phyloP scores from a whole-genome alignment of 768 basidiomycete species.

The Leucocoprinus birnbaumii region DNA sequence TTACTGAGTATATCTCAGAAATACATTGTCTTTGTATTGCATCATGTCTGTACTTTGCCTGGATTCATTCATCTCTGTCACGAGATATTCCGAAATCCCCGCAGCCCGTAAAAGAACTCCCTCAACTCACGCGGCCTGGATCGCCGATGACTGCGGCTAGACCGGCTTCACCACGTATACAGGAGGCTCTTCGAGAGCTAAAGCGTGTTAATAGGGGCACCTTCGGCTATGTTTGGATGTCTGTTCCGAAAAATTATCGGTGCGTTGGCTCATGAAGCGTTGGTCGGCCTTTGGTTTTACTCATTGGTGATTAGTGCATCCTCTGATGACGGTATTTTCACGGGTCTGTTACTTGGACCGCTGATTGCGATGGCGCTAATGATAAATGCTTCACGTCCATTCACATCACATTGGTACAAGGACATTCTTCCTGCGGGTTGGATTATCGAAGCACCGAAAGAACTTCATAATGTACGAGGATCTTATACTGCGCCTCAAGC shows the following conservation, averaged over 20 bases:
- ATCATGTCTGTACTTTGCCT: slow-evolving; percentile 59
- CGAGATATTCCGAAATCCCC: slow-evolving; percentile 16
- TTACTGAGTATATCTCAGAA: slow-evolving; percentile 38
- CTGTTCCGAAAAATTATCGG: slow-evolving; percentile 87
- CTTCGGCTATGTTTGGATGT: slow-evolving; percentile 85
- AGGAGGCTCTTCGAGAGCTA: slow-evolving; percentile 45
- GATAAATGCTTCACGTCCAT: slow-evolving; percentile 41
- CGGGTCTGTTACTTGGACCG: slow-evolving; percentile 81
- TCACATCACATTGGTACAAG: slow-evolving; percentile 22
- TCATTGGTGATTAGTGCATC: slow-evolving; percentile 52
- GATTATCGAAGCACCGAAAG: slow-evolving; percentile 74
- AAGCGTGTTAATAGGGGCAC: slow-evolving; percentile 36
- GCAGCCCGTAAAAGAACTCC: slow-evolving; percentile 14
- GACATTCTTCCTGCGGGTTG: slow-evolving; percentile 56
- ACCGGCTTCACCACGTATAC: slow-evolving; percentile 38
- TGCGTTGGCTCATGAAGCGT: slow-evolving; percentile 23
- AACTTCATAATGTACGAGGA: slow-evolving; percentile 41
- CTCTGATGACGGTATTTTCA: slow-evolving; percentile 82
- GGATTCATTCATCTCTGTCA: slow-evolving; percentile 54
- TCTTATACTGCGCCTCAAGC: slow-evolving; percentile 47
- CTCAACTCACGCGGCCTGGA: slow-evolving; percentile 15
- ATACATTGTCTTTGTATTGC: slow-evolving; percentile 50
- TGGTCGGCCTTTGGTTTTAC: neutral
- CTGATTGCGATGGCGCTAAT: slow-evolving; percentile 73
- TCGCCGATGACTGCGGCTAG: slow-evolving; percentile 15